These are phyloP conservation scores for Marasmius fiardii DNA, from an alignment of 1,284 basidiomycete genomes.

Conservation along the genomic window DNA sequence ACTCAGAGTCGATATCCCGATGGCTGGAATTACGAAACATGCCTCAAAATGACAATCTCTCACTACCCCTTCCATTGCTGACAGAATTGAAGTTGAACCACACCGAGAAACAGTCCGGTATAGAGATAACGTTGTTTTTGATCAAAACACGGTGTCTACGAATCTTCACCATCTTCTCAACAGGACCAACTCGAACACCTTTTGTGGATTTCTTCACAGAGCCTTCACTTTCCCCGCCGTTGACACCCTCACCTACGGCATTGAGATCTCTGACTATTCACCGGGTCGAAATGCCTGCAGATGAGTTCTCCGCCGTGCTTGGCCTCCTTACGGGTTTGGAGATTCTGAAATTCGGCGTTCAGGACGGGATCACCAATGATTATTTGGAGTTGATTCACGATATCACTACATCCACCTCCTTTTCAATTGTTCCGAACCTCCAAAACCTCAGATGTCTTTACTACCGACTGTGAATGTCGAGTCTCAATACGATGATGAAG, in stretches of 20 bases:
- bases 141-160: no score
- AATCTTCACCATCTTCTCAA: no score
- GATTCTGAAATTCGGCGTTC: neutral
- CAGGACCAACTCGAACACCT: neutral
- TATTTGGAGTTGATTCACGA: neutral
- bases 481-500: neutral
- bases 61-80: no score
- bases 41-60: no score
- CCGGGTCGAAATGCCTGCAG: neutral
- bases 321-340: neutral
- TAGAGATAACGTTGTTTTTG: no score
- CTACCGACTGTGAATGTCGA: neutral
- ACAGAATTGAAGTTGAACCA: no score
- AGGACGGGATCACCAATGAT: neutral
- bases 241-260: no score
- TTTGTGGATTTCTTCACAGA: neutral
- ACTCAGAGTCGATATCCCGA: no score
- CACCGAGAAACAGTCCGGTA: no score
- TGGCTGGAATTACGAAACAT: no score
- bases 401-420: neutral
- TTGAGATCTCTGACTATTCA: neutral
- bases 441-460: neutral
- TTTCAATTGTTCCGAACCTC: neutral
- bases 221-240: no score
- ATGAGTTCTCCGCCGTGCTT: neutral